Base-by-base conservation (phyloP, 331 rosid genomes). In the Quercus lobata region DNA sequence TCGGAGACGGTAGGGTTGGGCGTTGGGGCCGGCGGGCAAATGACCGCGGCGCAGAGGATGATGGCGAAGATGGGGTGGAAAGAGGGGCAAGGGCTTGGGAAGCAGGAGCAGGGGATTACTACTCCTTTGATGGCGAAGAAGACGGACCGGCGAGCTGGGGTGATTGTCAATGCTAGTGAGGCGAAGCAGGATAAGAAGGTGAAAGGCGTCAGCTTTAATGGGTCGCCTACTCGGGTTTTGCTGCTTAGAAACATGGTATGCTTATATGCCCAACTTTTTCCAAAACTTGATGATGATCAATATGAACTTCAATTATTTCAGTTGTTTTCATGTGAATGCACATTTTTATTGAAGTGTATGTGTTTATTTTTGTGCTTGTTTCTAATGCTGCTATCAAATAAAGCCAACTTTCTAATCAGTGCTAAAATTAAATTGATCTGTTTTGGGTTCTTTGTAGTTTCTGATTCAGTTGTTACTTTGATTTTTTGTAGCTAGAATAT, bases 61-160 rank as follows among this genome's bases (percentile, higher is more conserved):
- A 95, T 95, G 99, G 99, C 98, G 4, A 95, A 93, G 89, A 95
- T 95, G 99, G 99, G 99, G 76, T 95, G 93, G 99, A 95, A 95
- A 79, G 86, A 93, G 73, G 99, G 99, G 56, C 99, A 95, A 76
- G 99, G 99, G 71, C 94, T 95, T 34, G 99, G 99, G 77, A 95
- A 85, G 78, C 99, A 88, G 78, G 98, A 95, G 83, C 99, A 95
- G 81, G 99, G 99, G 77, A 95, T 95, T 6, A 95, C 98, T 7
- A 95, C 98, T 62, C 99, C 99, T n/a, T 83, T 95, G 87, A 91
- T 95, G 97, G 99, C 99, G 1, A 95, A 85, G 94, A 95, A 95
- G 76, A 95, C 99, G 0, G 98, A 95, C 78, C 85, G 97, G 55
- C 72, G 99, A 57, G 99, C 98, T 16, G 99, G 99, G 29, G 99